Conservation (phyloP, 2,329 filamentous ascomycete genomes). For the Chrysoporthe deuterocubensis region DNA sequence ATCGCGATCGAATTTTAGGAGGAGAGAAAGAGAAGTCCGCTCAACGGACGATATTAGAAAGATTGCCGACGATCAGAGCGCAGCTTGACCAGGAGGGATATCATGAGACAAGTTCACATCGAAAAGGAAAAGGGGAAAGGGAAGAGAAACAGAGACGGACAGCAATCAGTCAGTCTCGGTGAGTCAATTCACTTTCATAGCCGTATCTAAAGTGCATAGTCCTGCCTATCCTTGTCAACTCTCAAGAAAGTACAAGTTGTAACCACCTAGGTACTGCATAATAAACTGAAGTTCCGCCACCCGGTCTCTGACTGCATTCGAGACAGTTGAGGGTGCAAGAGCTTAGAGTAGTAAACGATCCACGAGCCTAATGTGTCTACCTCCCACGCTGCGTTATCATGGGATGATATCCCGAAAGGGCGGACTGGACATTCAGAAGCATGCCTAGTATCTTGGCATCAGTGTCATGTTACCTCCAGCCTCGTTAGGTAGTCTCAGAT, state of each 20-base stretch:
- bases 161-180: no score
- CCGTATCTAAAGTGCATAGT: neutral
- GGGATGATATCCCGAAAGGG: constrained; percentile 3
- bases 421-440: neutral
- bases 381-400: constrained; percentile 1
- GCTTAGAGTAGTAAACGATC: constrained; percentile 3
- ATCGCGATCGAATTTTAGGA: constrained; percentile 2
- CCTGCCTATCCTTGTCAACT: neutral
- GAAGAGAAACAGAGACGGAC: neutral
- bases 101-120: neutral
- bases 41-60: constrained; percentile 19
- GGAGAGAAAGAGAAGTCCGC: neutral
- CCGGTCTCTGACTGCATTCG: constrained; percentile 13
- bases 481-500: constrained; percentile 11
- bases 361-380: constrained; percentile 2
- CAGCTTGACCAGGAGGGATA: neutral
- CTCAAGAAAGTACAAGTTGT: no score
- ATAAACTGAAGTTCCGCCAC: constrained; percentile 19
- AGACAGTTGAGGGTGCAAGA: constrained; percentile 17
- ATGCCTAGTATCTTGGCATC: constrained; percentile 27
- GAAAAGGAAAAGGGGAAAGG: neutral
- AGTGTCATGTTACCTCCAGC: constrained; percentile 7
- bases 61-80: neutral
- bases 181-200: neutral
- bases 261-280: neutral